Percentiles rank a stretch among this genome's conserved stretches.
phyloP scores from a whole-genome alignment of 73 alveolate genomes.

The Tetrahymena elliotti region DNA sequence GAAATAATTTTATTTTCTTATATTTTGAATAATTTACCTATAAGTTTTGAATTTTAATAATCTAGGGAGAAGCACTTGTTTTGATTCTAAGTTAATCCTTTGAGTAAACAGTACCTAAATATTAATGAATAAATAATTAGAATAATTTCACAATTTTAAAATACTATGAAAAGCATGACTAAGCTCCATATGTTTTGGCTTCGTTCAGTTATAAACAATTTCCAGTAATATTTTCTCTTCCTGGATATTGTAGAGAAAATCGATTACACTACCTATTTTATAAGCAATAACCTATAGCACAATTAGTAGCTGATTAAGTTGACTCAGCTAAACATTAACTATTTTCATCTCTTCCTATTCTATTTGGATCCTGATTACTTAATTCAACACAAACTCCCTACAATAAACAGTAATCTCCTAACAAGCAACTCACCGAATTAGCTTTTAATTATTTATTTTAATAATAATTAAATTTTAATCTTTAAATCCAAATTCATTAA shows the following conservation, averaged over 20 bases:
- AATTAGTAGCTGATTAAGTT: not conserved
- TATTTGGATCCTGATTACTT: not conserved
- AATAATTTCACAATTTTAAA: no score
- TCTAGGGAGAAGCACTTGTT: no score
- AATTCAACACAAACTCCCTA: not conserved
- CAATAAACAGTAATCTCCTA: not conserved
- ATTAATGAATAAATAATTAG: no score
- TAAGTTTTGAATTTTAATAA: no score
- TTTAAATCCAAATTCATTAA: not conserved
- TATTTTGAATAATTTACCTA: no score
- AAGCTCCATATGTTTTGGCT: not conserved
- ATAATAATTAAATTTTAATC: no score
- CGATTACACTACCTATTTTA: not conserved
- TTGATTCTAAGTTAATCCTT: not conserved
- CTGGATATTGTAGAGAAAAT: not conserved
- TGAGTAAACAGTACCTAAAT: not conserved
- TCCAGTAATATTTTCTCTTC: not conserved
- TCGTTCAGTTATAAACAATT: not conserved
- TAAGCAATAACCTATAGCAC: not conserved
- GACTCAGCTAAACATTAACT: not conserved
- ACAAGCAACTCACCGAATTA: not conserved
- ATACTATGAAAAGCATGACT: not conserved
- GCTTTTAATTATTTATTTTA: not conserved
- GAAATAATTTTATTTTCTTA: no score
- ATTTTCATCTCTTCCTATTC: not conserved